These are phyloP conservation scores for Voacanga thouarsii DNA, from an alignment of 257 asterid genomes.

Conservation along the genomic window DNA sequence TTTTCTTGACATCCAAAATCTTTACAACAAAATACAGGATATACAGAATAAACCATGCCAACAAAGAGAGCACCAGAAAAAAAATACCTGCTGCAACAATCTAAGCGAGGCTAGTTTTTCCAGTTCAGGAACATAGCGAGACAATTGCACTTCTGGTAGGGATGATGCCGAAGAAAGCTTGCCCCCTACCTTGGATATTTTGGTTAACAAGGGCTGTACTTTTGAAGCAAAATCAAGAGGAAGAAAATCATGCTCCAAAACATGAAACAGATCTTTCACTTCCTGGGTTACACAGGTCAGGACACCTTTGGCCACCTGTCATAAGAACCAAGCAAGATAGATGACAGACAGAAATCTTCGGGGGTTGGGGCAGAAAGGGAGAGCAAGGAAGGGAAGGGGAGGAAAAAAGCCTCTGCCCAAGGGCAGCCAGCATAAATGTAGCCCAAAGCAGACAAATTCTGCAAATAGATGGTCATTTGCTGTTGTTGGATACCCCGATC, in stretches of 20 bases:
- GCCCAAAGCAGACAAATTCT: not conserved
- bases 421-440: not conserved
- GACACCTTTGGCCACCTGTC: constrained; percentile 78
- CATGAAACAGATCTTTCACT: constrained; percentile 72
- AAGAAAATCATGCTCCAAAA: constrained; percentile 71
- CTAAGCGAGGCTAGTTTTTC: constrained; percentile 82
- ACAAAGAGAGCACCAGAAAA: not conserved
- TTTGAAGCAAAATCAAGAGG: constrained; percentile 71
- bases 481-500: not conserved
- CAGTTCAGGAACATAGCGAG: constrained; percentile 65
- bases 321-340: not conserved
- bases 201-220: constrained; percentile 59
- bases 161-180: constrained; percentile 72
- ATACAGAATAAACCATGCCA: not conserved
- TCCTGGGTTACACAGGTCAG: constrained; percentile 81
- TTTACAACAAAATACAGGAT: no score
- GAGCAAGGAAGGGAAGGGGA: no score
- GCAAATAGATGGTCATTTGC: not conserved
- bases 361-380: not conserved
- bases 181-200: constrained; percentile 72
- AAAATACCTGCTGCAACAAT: constrained; percentile 73
- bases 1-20: not conserved
- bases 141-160: constrained; percentile 65
- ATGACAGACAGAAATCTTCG: not conserved
- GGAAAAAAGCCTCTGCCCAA: not conserved